Base-by-base conservation (phyloP, 106 monocot genomes). In the Ottelia alismoides region DNA sequence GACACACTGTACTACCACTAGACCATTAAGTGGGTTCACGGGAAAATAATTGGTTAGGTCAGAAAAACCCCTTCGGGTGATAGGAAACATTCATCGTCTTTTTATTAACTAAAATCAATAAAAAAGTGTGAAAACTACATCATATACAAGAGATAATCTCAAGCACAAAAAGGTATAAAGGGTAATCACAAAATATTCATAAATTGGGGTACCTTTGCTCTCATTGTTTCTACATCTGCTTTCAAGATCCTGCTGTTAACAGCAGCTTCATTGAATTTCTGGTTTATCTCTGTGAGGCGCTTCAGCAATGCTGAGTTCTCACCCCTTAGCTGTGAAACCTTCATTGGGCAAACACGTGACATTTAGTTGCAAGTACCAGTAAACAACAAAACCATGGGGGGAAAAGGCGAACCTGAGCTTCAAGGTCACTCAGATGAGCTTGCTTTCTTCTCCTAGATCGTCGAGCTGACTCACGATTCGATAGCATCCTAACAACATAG, bases 381-480 rank as follows among this genome's bases (percentile, higher is more conserved):
- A 12, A 20, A 27, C 28, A 27, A 54, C 17, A 55, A 20, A 35
- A 11, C 0, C 20, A 22, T 19, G 40, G 40, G 56, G 20, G 24
- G 21, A 27, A 2, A 22, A 21, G 24, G 40, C 11, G 23, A 43
- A 87, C 87, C 87, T 87, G 77, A 51, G 69, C 20, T 49, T 87
- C 87, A 64, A 87, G 87, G 3, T 87, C 87, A 70, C 32, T 82
- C 25, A 82, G 53, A n/a, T n/a, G n/a, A n/a, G n/a, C n/a, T n/a
- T n/a, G n/a, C n/a, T n/a, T n/a, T n/a, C n/a, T n/a, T n/a, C 68
- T 82, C 56, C 87, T 63, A 49, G 87, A 88, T 11, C 87, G 82
- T 51, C 82, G 75, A 25, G 87, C 87, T 45, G 87, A 88, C 30
- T 88, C 87, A 17, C 87, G 78, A 70, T 88, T 88, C 32, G 87